Base-by-base conservation (phyloP, 148 eudicot genomes). In the Rhododendron ovatum region DNA sequence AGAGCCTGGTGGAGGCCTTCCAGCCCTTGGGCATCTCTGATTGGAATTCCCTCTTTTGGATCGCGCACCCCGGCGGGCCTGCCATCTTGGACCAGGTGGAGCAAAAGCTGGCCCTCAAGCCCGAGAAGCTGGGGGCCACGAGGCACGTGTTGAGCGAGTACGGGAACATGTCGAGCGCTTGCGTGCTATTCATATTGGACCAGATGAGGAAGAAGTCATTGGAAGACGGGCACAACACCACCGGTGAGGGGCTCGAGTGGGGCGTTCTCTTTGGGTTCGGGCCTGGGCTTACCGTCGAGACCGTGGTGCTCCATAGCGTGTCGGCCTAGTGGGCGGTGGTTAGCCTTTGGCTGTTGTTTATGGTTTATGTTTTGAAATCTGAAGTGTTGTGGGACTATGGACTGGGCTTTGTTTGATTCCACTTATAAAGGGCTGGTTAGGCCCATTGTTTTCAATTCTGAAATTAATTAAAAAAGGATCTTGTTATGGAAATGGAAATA, bases 31-130 rank as follows among this genome's bases (percentile, higher is more conserved):
- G 78, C 1, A 81, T 88, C 11, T 18, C 82, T 0, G 85, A 86
- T 24, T 82, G 88, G 88, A 86, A 86, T 55, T 86, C 88, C 1
- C 22, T 86, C 10, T 87, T 87, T 14, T 87, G 89, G 89, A 80
- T 87, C 10, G 86, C 89, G 0, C 89, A 87, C 12, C 89, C 89
- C 0, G 89, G 89, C 18, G 88, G 88, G 7, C 85, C 88, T 4
- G 88, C 88, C 3, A 86, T 88, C 3, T 75, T 88, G 84, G 87
- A 88, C 77, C 89, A 84, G 59, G 87, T 88, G 39, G 89, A 88
- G 50, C 28, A 47, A 28, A 86, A 86, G 75, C 35, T 86, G 48
- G 85, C 41, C 81, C 88, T 86, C 22, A 75, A 80, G 81, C 67
- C 81, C 12, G 84, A 87, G 71, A 87, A 87, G 80, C 67, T 87